Percentiles rank a stretch among this genome's conserved stretches.
These are phyloP conservation scores for Chiua sp. DNA, from an alignment of 1,284 basidiomycete species.

Conservation along the genomic window DNA sequence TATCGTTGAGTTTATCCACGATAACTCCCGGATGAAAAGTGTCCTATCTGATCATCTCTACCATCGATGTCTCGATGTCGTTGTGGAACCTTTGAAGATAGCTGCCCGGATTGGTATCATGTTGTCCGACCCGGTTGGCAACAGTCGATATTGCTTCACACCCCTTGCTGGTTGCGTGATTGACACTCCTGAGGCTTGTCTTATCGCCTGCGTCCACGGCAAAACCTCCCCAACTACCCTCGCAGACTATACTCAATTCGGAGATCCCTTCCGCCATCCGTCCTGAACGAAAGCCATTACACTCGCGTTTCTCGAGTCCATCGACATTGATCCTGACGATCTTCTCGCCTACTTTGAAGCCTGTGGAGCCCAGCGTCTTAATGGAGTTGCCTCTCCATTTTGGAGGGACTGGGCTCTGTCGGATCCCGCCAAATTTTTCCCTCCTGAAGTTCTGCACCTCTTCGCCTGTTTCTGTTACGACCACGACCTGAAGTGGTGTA, in stretches of 20 bases:
- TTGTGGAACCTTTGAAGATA: constrained; percentile 34
- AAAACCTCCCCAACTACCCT: too few species aligned
- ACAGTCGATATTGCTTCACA: constrained; percentile 1
- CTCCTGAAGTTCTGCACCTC: too few species aligned
- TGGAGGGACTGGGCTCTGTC: too few species aligned
- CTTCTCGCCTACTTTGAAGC: not conserved
- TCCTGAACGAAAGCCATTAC: not conserved
- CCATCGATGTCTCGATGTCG: constrained; percentile 37
- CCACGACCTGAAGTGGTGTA: too few species aligned
- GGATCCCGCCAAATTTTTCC: too few species aligned
- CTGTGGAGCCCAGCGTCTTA: not conserved
- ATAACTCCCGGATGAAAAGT: not conserved
- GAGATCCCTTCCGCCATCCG: too few species aligned
- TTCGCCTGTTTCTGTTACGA: too few species aligned
- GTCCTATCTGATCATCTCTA: constrained; percentile 24
- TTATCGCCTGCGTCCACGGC: too few species aligned
- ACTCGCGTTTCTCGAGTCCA: not conserved
- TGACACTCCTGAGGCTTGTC: not conserved
- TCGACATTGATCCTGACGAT: not conserved
- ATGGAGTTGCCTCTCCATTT: not conserved
- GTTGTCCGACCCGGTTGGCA: constrained; percentile 34
- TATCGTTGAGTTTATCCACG: not conserved
- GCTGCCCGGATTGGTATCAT: constrained; percentile 32
- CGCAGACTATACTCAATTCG: too few species aligned
- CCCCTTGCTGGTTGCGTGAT: constrained; percentile 5